Percentiles rank a stretch among this genome's conserved stretches.
Evolutionary conservation across 2,329 filamentous ascomycete species (phyloP).

Genomic region (Colletotrichum tropicicola): DNA sequence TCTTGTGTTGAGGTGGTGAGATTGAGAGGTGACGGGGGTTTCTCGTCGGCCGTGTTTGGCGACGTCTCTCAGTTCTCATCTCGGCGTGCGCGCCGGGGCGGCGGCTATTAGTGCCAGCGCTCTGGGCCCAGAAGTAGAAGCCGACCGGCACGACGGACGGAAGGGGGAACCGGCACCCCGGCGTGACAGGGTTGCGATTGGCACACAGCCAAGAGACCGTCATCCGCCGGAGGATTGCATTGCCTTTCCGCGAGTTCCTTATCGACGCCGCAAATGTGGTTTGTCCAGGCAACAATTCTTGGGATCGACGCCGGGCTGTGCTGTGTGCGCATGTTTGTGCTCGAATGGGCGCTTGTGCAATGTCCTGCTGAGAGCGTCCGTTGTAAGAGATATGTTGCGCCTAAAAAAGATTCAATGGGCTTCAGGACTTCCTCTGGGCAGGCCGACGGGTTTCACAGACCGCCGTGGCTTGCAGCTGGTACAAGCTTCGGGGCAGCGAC

Average conservation of each 20-base stretch:
- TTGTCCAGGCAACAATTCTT: neutral
- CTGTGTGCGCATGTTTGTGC: neutral
- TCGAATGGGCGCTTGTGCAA: neutral
- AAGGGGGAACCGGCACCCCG: slow-evolving; percentile 16
- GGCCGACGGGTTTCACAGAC: slow-evolving; percentile 4
- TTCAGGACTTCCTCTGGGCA: slow-evolving; percentile 2
- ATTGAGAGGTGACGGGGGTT: slow-evolving; percentile 12
- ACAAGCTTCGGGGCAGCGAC: neutral
- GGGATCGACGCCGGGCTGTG: neutral
- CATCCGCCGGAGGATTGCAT: neutral
- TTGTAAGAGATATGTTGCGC: slow-evolving; percentile 7
- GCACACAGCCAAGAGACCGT: neutral
- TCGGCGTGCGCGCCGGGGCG: neutral
- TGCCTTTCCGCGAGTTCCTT: neutral
- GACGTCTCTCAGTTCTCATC: slow-evolving; percentile 5
- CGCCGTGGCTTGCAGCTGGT: neutral
- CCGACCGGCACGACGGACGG: neutral
- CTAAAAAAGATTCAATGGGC: slow-evolving; percentile 3
- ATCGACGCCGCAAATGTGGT: neutral
- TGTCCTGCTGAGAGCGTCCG: neutral
- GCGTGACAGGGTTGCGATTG: neutral
- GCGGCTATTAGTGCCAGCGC: neutral
- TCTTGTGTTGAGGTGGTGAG: slow-evolving; percentile 20
- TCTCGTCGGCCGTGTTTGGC: neutral
- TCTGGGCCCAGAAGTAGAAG: neutral